A percentile compares a stretch with the other conserved stretches of the same genome.
phyloP scores from a whole-genome alignment of 768 basidiomycete genomes.

The Saitozyma podzolica region DNA sequence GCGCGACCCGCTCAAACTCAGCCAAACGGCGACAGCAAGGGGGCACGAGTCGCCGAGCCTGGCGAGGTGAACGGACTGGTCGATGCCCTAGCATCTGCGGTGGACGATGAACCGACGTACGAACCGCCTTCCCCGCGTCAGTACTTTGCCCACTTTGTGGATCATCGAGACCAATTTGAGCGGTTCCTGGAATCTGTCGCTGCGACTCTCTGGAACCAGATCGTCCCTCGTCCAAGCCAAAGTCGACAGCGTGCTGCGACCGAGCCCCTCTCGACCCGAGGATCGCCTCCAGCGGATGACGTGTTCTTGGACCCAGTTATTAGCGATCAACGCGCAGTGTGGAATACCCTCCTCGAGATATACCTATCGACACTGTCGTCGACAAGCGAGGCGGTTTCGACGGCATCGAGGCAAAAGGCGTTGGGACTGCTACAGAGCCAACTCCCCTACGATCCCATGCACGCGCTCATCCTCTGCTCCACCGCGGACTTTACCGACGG shows the following conservation, averaged over 20 bases:
- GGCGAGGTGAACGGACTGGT: background rate
- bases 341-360: constrained; percentile 93
- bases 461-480: constrained; percentile 93
- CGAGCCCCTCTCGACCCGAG: constrained; percentile 8
- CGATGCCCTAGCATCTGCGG: constrained; percentile 1
- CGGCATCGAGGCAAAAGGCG: constrained; percentile 64
- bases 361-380: constrained; percentile 63
- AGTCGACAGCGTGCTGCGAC: background rate
- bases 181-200: constrained; percentile 87
- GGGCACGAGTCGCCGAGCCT: constrained; percentile 6
- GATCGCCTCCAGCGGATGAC: constrained; percentile 3
- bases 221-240: constrained; percentile 47
- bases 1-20: background rate
- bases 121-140: constrained; percentile 69
- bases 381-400: constrained; percentile 10
- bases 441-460: constrained; percentile 78
- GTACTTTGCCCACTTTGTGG: constrained; percentile 93
- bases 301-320: constrained; percentile 14
- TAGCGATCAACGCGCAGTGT: constrained; percentile 75
- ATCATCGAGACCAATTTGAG: constrained; percentile 79
- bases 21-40: constrained; percentile 10
- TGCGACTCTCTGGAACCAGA: constrained; percentile 73
- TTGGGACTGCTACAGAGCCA: constrained; percentile 63
- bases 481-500: constrained; percentile 78
- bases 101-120: constrained; percentile 26